Percentiles rank a stretch among this genome's conserved stretches.
Evolutionary conservation across 495 filamentous ascomycete species (phyloP).

Genomic region (Pseudotulostoma volvatum): DNA sequence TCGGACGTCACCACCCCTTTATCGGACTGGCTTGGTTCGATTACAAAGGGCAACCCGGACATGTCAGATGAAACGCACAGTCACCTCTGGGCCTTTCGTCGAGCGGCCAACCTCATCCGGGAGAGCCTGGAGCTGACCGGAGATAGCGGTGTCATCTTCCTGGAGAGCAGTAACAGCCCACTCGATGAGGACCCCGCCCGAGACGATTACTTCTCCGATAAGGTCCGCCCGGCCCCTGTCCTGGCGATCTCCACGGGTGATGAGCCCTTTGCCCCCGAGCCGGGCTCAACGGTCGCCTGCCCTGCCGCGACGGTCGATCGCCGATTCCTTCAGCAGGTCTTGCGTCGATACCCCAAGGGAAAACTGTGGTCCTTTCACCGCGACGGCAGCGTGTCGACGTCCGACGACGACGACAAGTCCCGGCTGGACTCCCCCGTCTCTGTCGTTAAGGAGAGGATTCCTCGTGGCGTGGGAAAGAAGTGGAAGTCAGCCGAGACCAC

Average conservation of each 20-base stretch:
- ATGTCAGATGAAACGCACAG: constrained; percentile 23
- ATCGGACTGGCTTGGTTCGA: constrained; percentile 24
- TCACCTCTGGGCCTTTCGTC: constrained; percentile 32
- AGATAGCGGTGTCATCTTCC: constrained; percentile 38
- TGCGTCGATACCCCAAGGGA: constrained; percentile 44
- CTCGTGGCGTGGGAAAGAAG: constrained; percentile 23
- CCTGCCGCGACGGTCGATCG: constrained; percentile 23
- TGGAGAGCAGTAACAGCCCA: constrained; percentile 25
- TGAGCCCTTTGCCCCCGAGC: constrained; percentile 23
- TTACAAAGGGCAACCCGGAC: constrained; percentile 15
- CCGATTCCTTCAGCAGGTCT: constrained; percentile 31
- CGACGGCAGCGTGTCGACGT: constrained; percentile 26
- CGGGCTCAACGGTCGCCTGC: constrained; percentile 16
- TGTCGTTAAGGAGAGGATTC: constrained; percentile 7
- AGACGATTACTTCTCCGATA: constrained; percentile 18
- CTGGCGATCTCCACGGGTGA: constrained; percentile 24
- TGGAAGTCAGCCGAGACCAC: constrained; percentile 27
- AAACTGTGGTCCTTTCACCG: constrained; percentile 50
- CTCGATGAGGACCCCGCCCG: constrained; percentile 16
- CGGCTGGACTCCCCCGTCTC: constrained; percentile 7
- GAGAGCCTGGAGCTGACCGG: constrained; percentile 36
- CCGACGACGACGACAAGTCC: constrained; percentile 23
- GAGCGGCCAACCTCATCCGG: constrained; percentile 40
- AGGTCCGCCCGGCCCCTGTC: constrained; percentile 18
- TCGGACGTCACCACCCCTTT: constrained; percentile 17